Base-by-base conservation (phyloP, 208 protist species). In the Jaenimonas drosophilae region DNA sequence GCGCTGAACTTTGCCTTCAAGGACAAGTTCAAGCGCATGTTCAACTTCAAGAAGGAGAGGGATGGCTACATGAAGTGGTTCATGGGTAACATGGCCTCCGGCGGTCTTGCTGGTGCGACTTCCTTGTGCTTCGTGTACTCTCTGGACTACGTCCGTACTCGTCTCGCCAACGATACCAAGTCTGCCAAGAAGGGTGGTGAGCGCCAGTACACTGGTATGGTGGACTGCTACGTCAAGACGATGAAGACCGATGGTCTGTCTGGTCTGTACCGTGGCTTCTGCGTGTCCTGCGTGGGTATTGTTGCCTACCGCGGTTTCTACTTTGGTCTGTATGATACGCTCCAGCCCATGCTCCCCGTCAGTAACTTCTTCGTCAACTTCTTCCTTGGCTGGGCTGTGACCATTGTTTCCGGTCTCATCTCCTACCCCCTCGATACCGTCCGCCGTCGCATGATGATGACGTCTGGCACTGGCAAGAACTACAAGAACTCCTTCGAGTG, bases 1-100 rank as follows among this genome's bases (percentile, higher is more conserved):
- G 97, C 95, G 20, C 81, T 98, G 40, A 98, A 98, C 94, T 97
- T 99, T 54, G 90, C 95, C 40, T 98, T 98, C 87, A 98, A 98
- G 81, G 96, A 98, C 48, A 61, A 67, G 44, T 90, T 96, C 77
- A 98, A 97, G 71, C 61, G 64, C 30, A 70, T 97, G 59, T 98
- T 99, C 66, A 94, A 91, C 55, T 85, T 62, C 62, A 80, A 89
- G 55, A 65, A 74, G 63, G 80, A 93, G 33, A 73, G 36, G 21
- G 70, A 90, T 28, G 86, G 83, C 50, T 70, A 76, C 50, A 26
- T 63, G 16, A 84, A 89, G 60, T 97, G 73, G 62, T 96, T 98
- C 56, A 53, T 69, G 29, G 82, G 63, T 50, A 97, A 98, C 77
- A 81, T 99, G 47, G 83, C 87, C 24, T 97, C 95, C 50, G 97